Evolutionary conservation across 164 flowering plant species (phyloP).

Genomic region (Malania oleifera): DNA sequence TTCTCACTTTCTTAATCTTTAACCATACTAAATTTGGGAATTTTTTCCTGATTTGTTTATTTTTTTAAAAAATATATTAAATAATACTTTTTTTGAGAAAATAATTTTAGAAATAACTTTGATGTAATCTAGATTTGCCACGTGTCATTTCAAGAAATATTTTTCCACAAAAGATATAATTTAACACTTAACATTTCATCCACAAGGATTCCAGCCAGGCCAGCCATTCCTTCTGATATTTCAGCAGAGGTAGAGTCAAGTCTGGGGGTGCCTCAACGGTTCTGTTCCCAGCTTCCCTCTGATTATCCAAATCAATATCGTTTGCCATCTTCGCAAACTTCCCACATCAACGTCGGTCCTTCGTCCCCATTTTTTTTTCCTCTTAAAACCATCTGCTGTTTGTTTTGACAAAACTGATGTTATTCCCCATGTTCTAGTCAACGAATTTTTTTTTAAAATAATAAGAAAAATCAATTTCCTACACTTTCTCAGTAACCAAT

Average conservation of each 20-base stretch:
- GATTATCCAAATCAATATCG: constrained; percentile 41
- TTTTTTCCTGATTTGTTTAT: too few species aligned
- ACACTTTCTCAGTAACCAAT: neutral
- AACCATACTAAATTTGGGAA: too few species aligned
- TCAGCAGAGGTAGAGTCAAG: constrained; percentile 51
- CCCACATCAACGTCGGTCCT: constrained; percentile 49
- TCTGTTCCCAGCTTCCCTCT: constrained; percentile 36
- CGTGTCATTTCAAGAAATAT: too few species aligned
- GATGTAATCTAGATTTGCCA: too few species aligned
- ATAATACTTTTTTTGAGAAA: too few species aligned
- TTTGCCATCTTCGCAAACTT: constrained; percentile 48
- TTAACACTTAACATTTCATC: too few species aligned
- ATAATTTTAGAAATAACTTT: too few species aligned
- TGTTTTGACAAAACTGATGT: too few species aligned
- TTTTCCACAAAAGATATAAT: too few species aligned
- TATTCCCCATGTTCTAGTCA: neutral
- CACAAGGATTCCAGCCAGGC: constrained; percentile 97
- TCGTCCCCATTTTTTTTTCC: constrained; percentile 10
- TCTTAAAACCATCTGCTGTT: too few species aligned
- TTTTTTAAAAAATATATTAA: too few species aligned
- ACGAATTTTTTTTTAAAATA: neutral
- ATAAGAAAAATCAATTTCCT: neutral
- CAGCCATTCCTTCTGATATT: constrained; percentile 94
- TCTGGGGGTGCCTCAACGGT: constrained; percentile 55
- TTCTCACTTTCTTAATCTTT: too few species aligned